A percentile compares a stretch with the other conserved stretches of the same genome.
Evolutionary conservation across 768 basidiomycete species (phyloP).

Genomic region (Lepiota venenata): DNA sequence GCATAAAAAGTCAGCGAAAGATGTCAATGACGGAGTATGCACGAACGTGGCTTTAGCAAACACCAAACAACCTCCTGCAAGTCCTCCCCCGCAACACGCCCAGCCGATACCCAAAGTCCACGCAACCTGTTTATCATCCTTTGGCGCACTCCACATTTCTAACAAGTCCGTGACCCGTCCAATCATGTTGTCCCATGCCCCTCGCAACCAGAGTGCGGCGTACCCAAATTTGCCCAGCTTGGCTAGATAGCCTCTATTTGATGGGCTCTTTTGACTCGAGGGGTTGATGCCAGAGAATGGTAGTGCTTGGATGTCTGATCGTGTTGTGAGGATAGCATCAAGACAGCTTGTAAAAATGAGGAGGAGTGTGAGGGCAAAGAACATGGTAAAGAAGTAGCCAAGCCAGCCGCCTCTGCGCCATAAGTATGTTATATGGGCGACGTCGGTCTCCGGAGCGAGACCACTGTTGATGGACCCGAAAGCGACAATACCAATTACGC

Average conservation of each 20-base stretch:
- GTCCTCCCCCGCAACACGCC: slow-evolving; percentile 89
- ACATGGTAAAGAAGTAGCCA: slow-evolving; percentile 82
- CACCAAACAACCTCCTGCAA: slow-evolving; percentile 87
- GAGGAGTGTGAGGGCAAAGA: slow-evolving; percentile 59
- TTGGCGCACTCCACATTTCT: slow-evolving; percentile 72
- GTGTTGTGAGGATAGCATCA: slow-evolving; percentile 66
- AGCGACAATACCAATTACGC: slow-evolving; percentile 85
- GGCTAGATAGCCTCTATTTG: slow-evolving; percentile 10
- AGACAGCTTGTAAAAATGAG: slow-evolving; percentile 70
- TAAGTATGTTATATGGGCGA: slow-evolving; percentile 70
- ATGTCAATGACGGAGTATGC: background rate
- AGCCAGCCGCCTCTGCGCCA: slow-evolving; percentile 92
- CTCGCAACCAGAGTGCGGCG: slow-evolving; percentile 24
- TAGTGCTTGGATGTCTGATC: slow-evolving; percentile 63
- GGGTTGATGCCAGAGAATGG: slow-evolving; percentile 38
- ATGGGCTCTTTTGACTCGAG: slow-evolving; percentile 12
- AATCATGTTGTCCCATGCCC: slow-evolving; percentile 45
- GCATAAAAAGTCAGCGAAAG: background rate
- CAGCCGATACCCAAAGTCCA: slow-evolving; percentile 94
- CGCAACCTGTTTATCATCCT: slow-evolving; percentile 80
- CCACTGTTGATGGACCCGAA: slow-evolving; percentile 86
- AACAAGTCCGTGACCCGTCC: slow-evolving; percentile 55
- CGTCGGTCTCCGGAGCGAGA: slow-evolving; percentile 68
- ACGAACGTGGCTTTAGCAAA: slow-evolving; percentile 72
- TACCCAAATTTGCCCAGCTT: slow-evolving; percentile 20